Evolutionary conservation across 108 stramenopile genomes (phyloP), one percentile per base, ranked within the genome.

Genomic region (Nitzschia sp.): DNA sequence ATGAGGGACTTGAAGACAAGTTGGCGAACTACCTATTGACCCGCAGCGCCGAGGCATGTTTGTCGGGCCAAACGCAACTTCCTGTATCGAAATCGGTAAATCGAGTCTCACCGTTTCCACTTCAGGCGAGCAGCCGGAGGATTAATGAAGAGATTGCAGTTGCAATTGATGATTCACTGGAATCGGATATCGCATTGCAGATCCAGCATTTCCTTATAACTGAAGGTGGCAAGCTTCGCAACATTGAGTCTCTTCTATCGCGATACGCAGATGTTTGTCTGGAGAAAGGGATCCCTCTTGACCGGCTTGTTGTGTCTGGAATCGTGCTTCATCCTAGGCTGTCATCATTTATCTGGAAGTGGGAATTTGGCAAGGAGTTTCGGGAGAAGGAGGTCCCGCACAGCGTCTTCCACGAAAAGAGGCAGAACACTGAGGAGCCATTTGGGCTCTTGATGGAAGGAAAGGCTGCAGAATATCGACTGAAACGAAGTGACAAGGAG

Each of bases 251-350:
- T 32, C 24, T 67, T 2, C 18, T 36, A 19, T 4, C 66, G 17
- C n/a, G 26, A 19, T 54, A 24, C 19, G 42, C 19, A 19, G 19
- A 34, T 13, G 18, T 30, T 26, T 54, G 66, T 19, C 30, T 28
- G 17, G 15, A 15, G 18, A n/a, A 51, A 8, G 70, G 59, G 11
- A 53, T 71, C 17, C 70, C 59, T 11, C 19, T 71, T 3, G 72
- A 65, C 32, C 84, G 28, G 57, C 79, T 18, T 79, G 79, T 70
- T 83, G 80, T 75, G 79, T 82, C 19, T 57, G 80, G 66, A 59
- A 30, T 56, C 1, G 33, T 65, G 21, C 28, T 65, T 2, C 72
- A 64, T 26, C 72, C 72, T 4, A 48, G 55, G 13, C 36, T 64
- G 5, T 54, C 54, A 26, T 46, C 72, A 21, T 54, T 51, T n/a